phyloP scores from a whole-genome alignment of 495 filamentous ascomycete species.

The Aspergillus coremiiformis region DNA sequence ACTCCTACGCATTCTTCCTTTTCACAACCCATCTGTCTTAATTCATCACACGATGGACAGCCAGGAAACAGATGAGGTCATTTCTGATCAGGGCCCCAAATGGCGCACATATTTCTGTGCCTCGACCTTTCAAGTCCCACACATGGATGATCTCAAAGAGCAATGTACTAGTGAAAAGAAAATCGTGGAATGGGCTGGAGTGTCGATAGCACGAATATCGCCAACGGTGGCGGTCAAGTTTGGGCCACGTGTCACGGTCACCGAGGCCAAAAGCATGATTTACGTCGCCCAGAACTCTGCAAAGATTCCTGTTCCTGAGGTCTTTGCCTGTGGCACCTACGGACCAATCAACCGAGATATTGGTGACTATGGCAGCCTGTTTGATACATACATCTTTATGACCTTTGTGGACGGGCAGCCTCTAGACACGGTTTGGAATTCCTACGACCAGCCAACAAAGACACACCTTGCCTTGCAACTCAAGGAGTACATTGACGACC shows the following conservation, averaged over 20 bases:
- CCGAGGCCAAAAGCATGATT: slow-evolving; percentile 24
- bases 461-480: slow-evolving; percentile 11
- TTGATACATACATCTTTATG: slow-evolving; percentile 27
- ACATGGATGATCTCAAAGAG: no score
- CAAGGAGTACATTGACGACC: slow-evolving; percentile 13
- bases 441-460: slow-evolving; percentile 11
- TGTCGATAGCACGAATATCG: slow-evolving; percentile 11
- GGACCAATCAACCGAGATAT: slow-evolving; percentile 14
- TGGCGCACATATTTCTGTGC: no score
- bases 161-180: no score
- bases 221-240: slow-evolving; percentile 20
- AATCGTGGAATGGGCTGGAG: slow-evolving; percentile 9
- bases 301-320: slow-evolving; percentile 22
- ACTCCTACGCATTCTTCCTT: no score
- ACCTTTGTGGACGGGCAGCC: slow-evolving; percentile 19
- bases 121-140: no score
- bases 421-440: slow-evolving; percentile 14
- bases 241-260: slow-evolving; percentile 11
- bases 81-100: no score
- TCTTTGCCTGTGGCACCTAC: slow-evolving; percentile 22
- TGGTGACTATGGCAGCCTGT: slow-evolving; percentile 13
- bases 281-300: slow-evolving; percentile 19
- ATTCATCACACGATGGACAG: no score
- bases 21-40: no score
- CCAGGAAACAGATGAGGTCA: no score